Base-by-base conservation (phyloP, 768 basidiomycete genomes). In the Tulasnella calospora region DNA sequence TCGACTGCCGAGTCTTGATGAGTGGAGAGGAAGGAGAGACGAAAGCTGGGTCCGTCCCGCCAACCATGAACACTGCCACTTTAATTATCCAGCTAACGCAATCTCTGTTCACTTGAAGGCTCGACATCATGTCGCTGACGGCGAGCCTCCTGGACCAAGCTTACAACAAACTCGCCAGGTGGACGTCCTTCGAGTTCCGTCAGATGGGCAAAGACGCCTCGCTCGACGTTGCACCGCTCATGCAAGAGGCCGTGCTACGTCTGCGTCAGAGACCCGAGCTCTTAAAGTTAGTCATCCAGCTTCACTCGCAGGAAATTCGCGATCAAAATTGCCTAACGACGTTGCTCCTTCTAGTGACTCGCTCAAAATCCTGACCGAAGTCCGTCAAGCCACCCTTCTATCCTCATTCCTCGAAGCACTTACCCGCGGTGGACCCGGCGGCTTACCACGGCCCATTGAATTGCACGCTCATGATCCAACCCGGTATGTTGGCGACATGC, bases 401-500 rank as follows among this genome's bases (percentile, higher is more conserved):
- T 88, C 89, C n/a, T 86, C 91, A 3, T 98, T 99, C 86, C 87
- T 95, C 57, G 89, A 91, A 19, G 95, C 96, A 0, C 86, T 99
- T 12, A 98, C 96, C 0, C 89, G 94, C 17, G 96, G 96, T 8
- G 94, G 93, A 1, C 93, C 91, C 1, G 92, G 90, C 55, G 94
- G 93, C 57, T 86, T 92, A 9, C 94, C 96, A 15, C 89, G 96
- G 7, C 95, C 97, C 0, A 99, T 99, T 80, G 98, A 99, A 83
- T 87, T 99, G 3, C 98, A 99, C 82, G 98, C 98, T 0, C 98
- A 99, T 81, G 98, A 99, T 83, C 97, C 98, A 0, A 88, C 95
- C 81, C 91, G 97, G 41, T 99, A 99, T 83, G 91, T 97, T 19
- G 98, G 98, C 19, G 97, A 99, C 84, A 99, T 99, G 94, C 90